phyloP scores from a whole-genome alignment of 257 asterid species.

The Solanum gracilifrons region DNA sequence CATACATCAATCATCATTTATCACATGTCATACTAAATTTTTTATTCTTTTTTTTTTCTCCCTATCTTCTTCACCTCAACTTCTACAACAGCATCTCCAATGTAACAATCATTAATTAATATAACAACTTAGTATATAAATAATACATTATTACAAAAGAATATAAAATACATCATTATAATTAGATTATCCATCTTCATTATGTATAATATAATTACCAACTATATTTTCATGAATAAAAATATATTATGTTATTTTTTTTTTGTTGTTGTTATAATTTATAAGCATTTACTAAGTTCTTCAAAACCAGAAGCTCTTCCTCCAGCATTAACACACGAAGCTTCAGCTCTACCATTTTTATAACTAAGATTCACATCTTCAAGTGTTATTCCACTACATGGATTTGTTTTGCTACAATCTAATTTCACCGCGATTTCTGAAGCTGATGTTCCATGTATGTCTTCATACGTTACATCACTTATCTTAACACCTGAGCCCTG shows the following conservation, averaged over 20 bases:
- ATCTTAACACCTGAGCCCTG: background rate
- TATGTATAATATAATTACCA: background rate
- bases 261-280: background rate
- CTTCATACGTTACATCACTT: background rate
- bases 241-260: no score
- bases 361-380: background rate
- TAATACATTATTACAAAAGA: background rate
- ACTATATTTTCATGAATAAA: background rate
- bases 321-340: slow-evolving; percentile 4
- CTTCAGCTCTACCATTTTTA: background rate
- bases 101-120: no score
- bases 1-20: no score
- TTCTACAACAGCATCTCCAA: no score
- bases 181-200: no score
- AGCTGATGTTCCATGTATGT: slow-evolving; percentile 10
- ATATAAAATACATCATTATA: background rate
- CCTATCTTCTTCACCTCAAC: background rate
- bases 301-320: background rate
- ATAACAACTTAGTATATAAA: background rate
- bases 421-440: background rate
- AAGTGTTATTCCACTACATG: slow-evolving; percentile 1
- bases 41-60: no score
- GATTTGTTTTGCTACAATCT: background rate
- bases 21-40: background rate
- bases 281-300: background rate